These are phyloP conservation scores for Neurospora sp. DNA, from an alignment of 495 filamentous ascomycete species.

Conservation along the genomic window DNA sequence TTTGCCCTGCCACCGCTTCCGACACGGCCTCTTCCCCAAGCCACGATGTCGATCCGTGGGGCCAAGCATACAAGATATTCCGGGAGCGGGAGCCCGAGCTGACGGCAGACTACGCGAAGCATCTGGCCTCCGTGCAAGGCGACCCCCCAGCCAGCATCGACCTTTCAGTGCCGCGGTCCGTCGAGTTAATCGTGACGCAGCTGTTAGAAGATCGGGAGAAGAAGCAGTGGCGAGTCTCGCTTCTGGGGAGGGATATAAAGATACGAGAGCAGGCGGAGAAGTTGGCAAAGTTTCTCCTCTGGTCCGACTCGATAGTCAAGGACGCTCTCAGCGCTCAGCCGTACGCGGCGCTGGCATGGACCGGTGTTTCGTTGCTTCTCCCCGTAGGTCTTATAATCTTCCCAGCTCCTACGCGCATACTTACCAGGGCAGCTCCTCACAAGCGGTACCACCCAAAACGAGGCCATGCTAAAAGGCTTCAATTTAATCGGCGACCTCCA, in stretches of 20 bases:
- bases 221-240: constrained; percentile 15
- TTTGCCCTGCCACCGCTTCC: neutral
- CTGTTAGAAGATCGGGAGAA: constrained; percentile 15
- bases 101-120: neutral
- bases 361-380: constrained; percentile 21
- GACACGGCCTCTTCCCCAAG: neutral
- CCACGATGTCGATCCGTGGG: neutral
- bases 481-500: constrained; percentile 7
- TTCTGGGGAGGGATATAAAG: constrained; percentile 13
- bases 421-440: constrained; percentile 12
- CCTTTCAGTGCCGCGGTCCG: neutral
- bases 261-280: constrained; percentile 19
- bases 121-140: neutral
- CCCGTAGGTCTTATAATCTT: constrained; percentile 13
- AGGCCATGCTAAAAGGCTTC: constrained; percentile 16
- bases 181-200: constrained; percentile 10
- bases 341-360: constrained; percentile 24
- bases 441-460: constrained; percentile 11
- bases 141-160: neutral
- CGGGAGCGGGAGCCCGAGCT: neutral
- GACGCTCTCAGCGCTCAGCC: constrained; percentile 19
- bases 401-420: neutral
- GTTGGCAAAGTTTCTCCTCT: constrained; percentile 22
- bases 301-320: constrained; percentile 19
- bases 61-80: neutral